Base-by-base conservation (phyloP, 2,329 filamentous ascomycete genomes). In the Parastagonospora avenae region DNA sequence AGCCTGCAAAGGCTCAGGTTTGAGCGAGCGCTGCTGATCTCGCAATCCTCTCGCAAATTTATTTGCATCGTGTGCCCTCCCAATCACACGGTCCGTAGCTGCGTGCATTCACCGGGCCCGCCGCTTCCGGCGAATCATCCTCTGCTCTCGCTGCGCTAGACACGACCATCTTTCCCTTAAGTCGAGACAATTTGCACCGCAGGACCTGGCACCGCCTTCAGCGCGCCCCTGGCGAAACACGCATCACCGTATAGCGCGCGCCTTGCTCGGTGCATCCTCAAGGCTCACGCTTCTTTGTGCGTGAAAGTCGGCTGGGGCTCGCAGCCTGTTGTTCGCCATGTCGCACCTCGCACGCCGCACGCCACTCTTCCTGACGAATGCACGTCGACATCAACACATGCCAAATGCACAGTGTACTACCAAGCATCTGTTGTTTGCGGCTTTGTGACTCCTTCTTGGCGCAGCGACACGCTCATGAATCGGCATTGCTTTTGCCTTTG, bases 141-240 rank as follows among this genome's bases (percentile, higher is more conserved):
- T 37, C 42, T 44, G 42, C 48, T 31, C 51, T 38, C 52, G 60
- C 59, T 57, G 46, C 55, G 57, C 59, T 60, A 65, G 55, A 59
- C 38, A 50, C 38, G 12, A 48, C 38, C 39, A 36, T 38, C 51
- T 48, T 59, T 46, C 33, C 52, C 60, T 54, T 48, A 67, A 64
- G 64, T 68, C 64, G 68, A 73, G 63, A 70, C 69, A 72, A 61
- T 67, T 65, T 71, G 68, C 68, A 72, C 69, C 63, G 64, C 69
- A 71, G 60, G 55, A 38, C 36, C 36, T 38, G 36, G 36, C 3
- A 63, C 63, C 67, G 62, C 62, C 61, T 60, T 59, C 55, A 56
- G 58, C 63, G 50, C 64, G 61, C 58, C 66, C 67, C 69, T 64
- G 63, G 68, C 69, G 63, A 72, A 70, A 72, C 69, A 68, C 68